Conservation (phyloP, 2,329 filamentous ascomycete genomes). For the Neoscytalidium dimidiatum region DNA sequence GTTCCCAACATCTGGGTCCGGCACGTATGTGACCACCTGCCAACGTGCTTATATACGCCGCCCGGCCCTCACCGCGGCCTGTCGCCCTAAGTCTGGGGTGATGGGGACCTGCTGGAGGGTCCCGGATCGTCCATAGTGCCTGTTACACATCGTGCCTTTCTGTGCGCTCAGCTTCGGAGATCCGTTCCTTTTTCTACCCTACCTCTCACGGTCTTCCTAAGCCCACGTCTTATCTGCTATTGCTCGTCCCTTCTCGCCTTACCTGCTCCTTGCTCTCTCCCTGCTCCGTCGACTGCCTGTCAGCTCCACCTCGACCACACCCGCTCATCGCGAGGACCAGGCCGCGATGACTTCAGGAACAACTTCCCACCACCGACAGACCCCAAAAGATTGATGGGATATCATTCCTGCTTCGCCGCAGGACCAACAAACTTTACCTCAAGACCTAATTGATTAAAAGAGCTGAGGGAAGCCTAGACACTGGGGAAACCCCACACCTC, state of each 20-base stretch:
- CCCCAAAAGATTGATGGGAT: conserved; percentile 1
- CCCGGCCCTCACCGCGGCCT: neutral
- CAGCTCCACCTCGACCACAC: neutral
- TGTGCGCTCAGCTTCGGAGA: neutral
- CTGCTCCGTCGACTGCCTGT: neutral
- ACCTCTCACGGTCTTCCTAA: neutral
- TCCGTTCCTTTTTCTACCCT: neutral
- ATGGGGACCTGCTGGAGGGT: neutral
- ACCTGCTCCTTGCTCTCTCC: neutral
- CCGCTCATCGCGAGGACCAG: neutral
- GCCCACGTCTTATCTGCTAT: neutral
- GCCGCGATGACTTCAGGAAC: conserved; percentile 11
- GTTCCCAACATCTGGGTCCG: neutral
- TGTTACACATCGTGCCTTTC: neutral
- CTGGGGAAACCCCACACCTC: neutral
- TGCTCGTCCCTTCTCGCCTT: neutral
- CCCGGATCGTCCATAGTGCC: neutral
- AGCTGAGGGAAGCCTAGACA: neutral
- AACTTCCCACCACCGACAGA: neutral
- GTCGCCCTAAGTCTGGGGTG: neutral
- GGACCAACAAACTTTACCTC: too few relatives aligned
- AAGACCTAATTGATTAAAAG: neutral
- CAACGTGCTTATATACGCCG: neutral
- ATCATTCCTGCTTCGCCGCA: neutral
- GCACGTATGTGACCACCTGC: neutral